Evolutionary conservation across 2,329 filamentous ascomycete genomes (phyloP).

Genomic region (Aspergillus ibericus): DNA sequence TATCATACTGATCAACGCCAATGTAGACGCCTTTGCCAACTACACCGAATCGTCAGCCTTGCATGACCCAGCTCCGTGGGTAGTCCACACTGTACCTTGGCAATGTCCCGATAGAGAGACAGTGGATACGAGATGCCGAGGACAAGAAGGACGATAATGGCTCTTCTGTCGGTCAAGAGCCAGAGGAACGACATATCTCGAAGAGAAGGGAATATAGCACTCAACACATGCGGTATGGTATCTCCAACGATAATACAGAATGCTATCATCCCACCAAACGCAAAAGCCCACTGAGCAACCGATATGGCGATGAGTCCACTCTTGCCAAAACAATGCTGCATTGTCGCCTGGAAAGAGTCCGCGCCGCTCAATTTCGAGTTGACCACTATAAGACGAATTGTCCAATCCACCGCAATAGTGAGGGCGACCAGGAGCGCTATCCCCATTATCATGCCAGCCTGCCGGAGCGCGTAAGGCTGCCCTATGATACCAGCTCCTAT

Average conservation of each 20-base stretch:
- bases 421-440: constrained; percentile 73
- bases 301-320: constrained; percentile 85
- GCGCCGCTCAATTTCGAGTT: constrained; percentile 96
- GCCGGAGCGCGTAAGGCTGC: constrained; percentile 93
- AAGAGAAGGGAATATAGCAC: constrained; percentile 77
- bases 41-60: constrained; percentile 45
- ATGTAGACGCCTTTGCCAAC: constrained; percentile 92
- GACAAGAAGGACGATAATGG: constrained; percentile 84
- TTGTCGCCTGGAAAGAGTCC: constrained; percentile 91
- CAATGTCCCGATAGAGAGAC: constrained; percentile 92
- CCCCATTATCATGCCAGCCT: constrained; percentile 83
- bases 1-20: constrained; percentile 89
- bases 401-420: constrained; percentile 92
- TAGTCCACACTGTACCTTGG: constrained; percentile 65
- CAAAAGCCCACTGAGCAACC: constrained; percentile 95
- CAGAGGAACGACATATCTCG: constrained; percentile 73
- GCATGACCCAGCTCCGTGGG: background rate
- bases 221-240: constrained; percentile 86
- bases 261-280: constrained; percentile 97
- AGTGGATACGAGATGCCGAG: constrained; percentile 85
- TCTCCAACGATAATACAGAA: constrained; percentile 98
- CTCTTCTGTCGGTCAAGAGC: constrained; percentile 76
- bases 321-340: constrained; percentile 91
- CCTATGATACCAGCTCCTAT: constrained; percentile 75
- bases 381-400: constrained; percentile 92